Conservation (phyloP, 352 stramenopile species). For the Phytophthora sansomeana region DNA sequence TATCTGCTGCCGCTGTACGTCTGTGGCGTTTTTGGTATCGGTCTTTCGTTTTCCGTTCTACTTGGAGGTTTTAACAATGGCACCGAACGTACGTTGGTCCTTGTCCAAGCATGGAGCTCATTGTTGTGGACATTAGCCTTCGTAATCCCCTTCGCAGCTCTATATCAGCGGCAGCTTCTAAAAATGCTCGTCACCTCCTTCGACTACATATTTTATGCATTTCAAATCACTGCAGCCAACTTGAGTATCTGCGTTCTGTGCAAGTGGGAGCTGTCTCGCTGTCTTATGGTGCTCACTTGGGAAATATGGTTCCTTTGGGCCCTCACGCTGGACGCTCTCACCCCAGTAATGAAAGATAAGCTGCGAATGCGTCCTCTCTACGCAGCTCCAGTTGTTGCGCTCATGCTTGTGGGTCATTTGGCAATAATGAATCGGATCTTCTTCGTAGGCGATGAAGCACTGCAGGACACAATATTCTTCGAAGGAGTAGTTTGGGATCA, state of each 20-base stretch:
- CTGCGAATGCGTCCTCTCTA: constrained; percentile 26
- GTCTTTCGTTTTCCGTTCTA: constrained; percentile 9
- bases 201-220: constrained; percentile 47
- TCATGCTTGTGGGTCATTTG: constrained; percentile 20
- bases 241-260: constrained; percentile 35
- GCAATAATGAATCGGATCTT: constrained; percentile 17
- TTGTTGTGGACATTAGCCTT: constrained; percentile 20
- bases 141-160: constrained; percentile 13
- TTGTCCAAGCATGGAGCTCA: not conserved
- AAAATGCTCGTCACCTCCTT: constrained; percentile 43
- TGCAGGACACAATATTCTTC: constrained; percentile 18
- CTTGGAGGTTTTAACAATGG: not conserved
- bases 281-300: constrained; percentile 16
- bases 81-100: not conserved
- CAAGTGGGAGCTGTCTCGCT: constrained; percentile 11
- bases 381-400: constrained; percentile 12
- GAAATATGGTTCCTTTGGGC: constrained; percentile 37
- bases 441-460: constrained; percentile 15
- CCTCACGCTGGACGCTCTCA: constrained; percentile 41
- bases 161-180: constrained; percentile 44
- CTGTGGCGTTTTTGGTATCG: constrained; percentile 1
- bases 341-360: constrained; percentile 37
- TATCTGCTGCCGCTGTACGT: constrained; percentile 3
- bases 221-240: constrained; percentile 39
- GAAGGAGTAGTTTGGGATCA: constrained; percentile 5